Conservation (phyloP, 169 alveolate genomes). For the Plasmodium adleri region DNA sequence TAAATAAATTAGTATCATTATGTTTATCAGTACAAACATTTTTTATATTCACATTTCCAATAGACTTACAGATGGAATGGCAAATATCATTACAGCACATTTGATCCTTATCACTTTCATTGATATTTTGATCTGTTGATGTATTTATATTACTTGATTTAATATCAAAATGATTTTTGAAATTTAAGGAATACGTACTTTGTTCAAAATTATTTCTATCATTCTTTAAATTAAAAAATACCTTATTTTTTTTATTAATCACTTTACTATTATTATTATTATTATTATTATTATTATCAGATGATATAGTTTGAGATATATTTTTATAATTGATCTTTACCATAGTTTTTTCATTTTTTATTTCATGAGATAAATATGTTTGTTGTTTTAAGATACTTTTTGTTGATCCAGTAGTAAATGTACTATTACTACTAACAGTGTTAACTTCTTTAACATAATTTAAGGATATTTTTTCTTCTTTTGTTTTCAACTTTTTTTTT, state of each 20-base stretch:
- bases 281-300: conserved; percentile 28
- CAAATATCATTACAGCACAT: conserved; percentile 43
- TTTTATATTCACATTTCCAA: conserved; percentile 72
- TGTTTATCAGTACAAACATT: conserved; percentile 69
- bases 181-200: conserved; percentile 17
- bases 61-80: conserved; percentile 61
- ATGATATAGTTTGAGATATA: conserved; percentile 11
- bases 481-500: conserved; percentile 1
- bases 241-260: conserved; percentile 45
- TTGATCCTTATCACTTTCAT: conserved; percentile 32
- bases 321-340: conserved; percentile 15
- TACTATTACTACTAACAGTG: conserved; percentile 6
- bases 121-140: not conserved
- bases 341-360: conserved; percentile 26
- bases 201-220: conserved; percentile 26
- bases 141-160: conserved; percentile 20
- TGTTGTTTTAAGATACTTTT: conserved; percentile 33
- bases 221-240: conserved; percentile 43
- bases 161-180: conserved; percentile 13
- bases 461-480: conserved; percentile 3
- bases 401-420: conserved; percentile 16
- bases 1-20: conserved; percentile 57
- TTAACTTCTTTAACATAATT: conserved; percentile 20
- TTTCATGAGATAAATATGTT: conserved; percentile 18
- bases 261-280: conserved; percentile 24